phyloP scores from a whole-genome alignment of 768 basidiomycete species.

The Boletus sp. region DNA sequence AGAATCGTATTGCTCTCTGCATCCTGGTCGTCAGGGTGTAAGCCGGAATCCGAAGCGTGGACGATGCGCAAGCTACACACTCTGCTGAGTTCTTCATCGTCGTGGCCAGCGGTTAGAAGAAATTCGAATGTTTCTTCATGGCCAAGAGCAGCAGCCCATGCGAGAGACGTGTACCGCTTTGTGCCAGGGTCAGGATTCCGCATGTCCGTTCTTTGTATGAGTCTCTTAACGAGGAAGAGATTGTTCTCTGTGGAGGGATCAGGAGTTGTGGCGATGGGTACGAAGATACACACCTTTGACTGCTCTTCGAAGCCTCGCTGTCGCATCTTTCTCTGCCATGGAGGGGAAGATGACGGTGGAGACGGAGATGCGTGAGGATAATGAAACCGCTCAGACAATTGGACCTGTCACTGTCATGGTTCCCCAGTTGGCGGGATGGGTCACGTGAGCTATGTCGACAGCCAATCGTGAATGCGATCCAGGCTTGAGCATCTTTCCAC shows the following conservation, averaged over 20 bases:
- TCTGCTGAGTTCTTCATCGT: conserved; percentile 89
- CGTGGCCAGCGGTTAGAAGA: conserved; percentile 80
- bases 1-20: conserved; percentile 91
- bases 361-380: conserved; percentile 22
- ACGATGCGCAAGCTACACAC: conserved; percentile 44
- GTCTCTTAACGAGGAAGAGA: conserved; percentile 86
- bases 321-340: conserved; percentile 85
- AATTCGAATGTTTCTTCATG: conserved; percentile 94
- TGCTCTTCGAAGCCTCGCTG: conserved; percentile 70
- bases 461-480: conserved; percentile 4
- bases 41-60: conserved; percentile 13
- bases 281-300: conserved; percentile 58
- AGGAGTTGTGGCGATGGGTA: conserved; percentile 5
- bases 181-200: conserved; percentile 82
- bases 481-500: background rate
- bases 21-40: conserved; percentile 53
- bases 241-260: conserved; percentile 73
- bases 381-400: conserved; percentile 28
- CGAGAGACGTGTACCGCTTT: conserved; percentile 80
- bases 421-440: conserved; percentile 9
- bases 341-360: conserved; percentile 23
- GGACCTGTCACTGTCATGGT: background rate
- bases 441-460: conserved; percentile 28
- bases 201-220: conserved; percentile 83
- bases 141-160: conserved; percentile 88